These are phyloP conservation scores for Paspalum vaginatum DNA, from an alignment of 176 grass and related monocot species.

Conservation along the genomic window DNA sequence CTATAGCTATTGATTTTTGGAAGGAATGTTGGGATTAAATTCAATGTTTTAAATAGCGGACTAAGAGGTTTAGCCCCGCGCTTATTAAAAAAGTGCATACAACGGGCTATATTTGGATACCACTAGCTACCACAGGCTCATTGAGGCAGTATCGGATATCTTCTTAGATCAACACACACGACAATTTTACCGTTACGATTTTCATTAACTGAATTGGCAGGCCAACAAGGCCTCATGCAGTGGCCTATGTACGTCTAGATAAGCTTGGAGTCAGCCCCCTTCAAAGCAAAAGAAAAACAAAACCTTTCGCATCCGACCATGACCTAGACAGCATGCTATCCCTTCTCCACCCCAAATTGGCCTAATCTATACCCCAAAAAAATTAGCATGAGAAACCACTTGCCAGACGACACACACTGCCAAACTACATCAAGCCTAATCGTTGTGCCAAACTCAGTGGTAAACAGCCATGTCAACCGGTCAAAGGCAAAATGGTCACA, in stretches of 20 bases:
- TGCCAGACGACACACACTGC: too few species aligned
- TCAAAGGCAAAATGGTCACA: neutral
- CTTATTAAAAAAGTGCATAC: too few species aligned
- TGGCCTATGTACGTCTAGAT: neutral
- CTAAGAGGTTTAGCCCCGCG: too few species aligned
- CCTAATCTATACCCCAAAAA: too few species aligned
- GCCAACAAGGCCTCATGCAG: neutral
- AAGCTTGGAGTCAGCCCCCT: neutral
- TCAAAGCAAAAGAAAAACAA: neutral
- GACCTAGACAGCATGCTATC: too few species aligned
- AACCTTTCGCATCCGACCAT: neutral
- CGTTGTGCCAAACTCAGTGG: neutral
- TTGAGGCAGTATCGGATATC: too few species aligned
- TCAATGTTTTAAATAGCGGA: too few species aligned
- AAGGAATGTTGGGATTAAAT: neutral
- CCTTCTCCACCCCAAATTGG: neutral
- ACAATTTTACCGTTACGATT: neutral
- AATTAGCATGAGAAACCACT: too few species aligned
- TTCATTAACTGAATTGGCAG: neutral
- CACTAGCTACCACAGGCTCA: too few species aligned
- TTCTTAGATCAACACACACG: neutral
- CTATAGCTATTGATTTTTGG: neutral
- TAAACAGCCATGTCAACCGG: neutral
- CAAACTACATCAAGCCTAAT: too few species aligned
- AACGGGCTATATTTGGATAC: too few species aligned